These are phyloP conservation scores for Achaetomium macrosporum DNA, from an alignment of 2,329 filamentous ascomycete genomes.

Conservation along the genomic window DNA sequence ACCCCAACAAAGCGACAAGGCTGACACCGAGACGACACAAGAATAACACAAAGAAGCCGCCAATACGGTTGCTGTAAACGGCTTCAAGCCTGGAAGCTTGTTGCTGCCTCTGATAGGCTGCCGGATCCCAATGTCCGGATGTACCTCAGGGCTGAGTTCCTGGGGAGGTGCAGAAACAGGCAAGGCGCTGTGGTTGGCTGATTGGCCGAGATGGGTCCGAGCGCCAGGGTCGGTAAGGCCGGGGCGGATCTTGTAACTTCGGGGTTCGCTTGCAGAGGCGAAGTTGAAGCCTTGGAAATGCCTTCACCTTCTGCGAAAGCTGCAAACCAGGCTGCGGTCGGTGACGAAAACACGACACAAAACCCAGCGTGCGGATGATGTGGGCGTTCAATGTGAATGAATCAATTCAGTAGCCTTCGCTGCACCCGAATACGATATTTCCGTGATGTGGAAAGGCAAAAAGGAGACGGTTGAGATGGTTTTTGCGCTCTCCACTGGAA, in stretches of 20 bases:
- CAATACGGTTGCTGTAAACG: background rate
- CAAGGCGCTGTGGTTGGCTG: constrained; percentile 9
- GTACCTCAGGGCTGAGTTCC: background rate
- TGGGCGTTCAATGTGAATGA: constrained; percentile 22
- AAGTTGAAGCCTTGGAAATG: constrained; percentile 21
- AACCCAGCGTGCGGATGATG: constrained; percentile 21
- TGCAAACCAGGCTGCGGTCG: constrained; percentile 14
- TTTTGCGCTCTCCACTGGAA: constrained; percentile 27
- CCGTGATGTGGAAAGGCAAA: constrained; percentile 29
- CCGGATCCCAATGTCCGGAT: background rate
- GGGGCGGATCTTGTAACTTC: constrained; percentile 1
- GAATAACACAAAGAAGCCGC: background rate
- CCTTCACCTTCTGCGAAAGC: constrained; percentile 18
- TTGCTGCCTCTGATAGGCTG: constrained; percentile 13
- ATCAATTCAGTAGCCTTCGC: constrained; percentile 27
- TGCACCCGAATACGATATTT: constrained; percentile 33
- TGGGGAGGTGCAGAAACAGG: constrained; percentile 1
- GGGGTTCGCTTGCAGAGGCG: constrained; percentile 7
- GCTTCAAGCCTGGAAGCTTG: background rate
- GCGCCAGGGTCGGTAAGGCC: constrained; percentile 8
- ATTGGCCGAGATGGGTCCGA: constrained; percentile 5
- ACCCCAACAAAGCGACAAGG: constrained; percentile 3
- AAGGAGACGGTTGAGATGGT: constrained; percentile 35
- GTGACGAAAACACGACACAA: constrained; percentile 11
- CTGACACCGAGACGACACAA: background rate